Conservation (phyloP, 805 yeast genomes). For the Sugiyamaella mastotermitis region DNA sequence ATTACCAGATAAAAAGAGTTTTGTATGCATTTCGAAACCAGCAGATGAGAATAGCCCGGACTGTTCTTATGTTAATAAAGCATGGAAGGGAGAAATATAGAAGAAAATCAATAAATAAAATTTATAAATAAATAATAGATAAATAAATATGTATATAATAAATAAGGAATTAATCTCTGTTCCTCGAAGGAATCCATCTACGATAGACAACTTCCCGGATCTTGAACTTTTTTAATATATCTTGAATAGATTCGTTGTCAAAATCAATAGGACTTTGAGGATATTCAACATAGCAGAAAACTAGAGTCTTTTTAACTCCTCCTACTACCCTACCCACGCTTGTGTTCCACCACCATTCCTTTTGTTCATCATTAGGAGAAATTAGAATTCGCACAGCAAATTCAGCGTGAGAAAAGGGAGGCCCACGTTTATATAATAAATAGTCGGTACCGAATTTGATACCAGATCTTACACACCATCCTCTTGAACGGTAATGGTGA, state of each 20-base stretch:
- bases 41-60: slow-evolving; percentile 60
- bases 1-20: slow-evolving; percentile 59
- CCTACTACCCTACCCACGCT: slow-evolving; percentile 75
- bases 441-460: slow-evolving; percentile 88
- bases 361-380: slow-evolving; percentile 26
- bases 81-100: slow-evolving; percentile 53
- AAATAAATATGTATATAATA: slow-evolving; percentile 1
- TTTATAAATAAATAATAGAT: background rate
- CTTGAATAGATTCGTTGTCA: slow-evolving; percentile 13
- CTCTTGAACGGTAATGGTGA: slow-evolving; percentile 79
- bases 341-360: slow-evolving; percentile 56
- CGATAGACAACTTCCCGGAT: slow-evolving; percentile 64
- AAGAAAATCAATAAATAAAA: background rate
- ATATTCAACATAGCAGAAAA: slow-evolving; percentile 58
- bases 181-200: slow-evolving; percentile 83
- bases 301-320: slow-evolving; percentile 74
- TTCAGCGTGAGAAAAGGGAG: slow-evolving; percentile 94
- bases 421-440: slow-evolving; percentile 81
- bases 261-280: slow-evolving; percentile 30
- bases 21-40: slow-evolving; percentile 80
- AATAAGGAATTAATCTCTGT: slow-evolving; percentile 51
- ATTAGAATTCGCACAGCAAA: slow-evolving; percentile 57
- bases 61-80: slow-evolving; percentile 79
- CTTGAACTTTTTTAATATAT: slow-evolving; percentile 38
- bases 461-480: slow-evolving; percentile 94